phyloP scores from a whole-genome alignment of 352 stramenopile genomes.

The Pythium diclinum region DNA sequence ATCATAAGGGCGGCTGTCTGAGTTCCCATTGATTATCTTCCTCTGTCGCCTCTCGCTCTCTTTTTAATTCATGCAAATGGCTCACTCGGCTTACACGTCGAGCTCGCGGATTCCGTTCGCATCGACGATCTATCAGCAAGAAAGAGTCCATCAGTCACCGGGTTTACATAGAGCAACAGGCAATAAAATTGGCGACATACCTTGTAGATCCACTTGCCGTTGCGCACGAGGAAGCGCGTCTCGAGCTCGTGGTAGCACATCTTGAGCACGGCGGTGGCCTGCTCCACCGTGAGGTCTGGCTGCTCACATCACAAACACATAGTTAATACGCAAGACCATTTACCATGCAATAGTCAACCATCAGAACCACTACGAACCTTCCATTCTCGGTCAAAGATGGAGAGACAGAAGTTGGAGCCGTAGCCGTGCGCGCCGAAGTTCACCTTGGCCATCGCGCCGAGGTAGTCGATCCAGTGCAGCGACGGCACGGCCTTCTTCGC shows the following conservation, averaged over 20 bases:
- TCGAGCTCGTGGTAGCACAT: slow-evolving; percentile 81
- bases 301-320: slow-evolving; percentile 15
- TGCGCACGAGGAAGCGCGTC: slow-evolving; percentile 84
- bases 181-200: slow-evolving; percentile 13
- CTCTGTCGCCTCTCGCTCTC: not conserved
- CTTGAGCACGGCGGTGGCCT: slow-evolving; percentile 70
- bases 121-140: slow-evolving; percentile 50
- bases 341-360: too few relatives aligned
- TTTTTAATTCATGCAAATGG: not conserved
- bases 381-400: slow-evolving; percentile 88
- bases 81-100: slow-evolving; percentile 36
- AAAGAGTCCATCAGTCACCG: not conserved
- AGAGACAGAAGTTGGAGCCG: slow-evolving; percentile 79
- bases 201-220: slow-evolving; percentile 86
- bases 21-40: not conserved
- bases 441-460: slow-evolving; percentile 80
- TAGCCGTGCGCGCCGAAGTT: slow-evolving; percentile 88
- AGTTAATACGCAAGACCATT: not conserved
- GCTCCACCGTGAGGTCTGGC: slow-evolving; percentile 76
- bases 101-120: slow-evolving; percentile 62
- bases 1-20: not conserved
- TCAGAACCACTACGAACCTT: slow-evolving; percentile 35
- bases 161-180: too few relatives aligned
- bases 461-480: slow-evolving; percentile 89
- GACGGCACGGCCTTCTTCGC: slow-evolving; percentile 42